phyloP scores from a whole-genome alignment of 2,329 filamentous ascomycete species.

The Colletotrichum sojae region DNA sequence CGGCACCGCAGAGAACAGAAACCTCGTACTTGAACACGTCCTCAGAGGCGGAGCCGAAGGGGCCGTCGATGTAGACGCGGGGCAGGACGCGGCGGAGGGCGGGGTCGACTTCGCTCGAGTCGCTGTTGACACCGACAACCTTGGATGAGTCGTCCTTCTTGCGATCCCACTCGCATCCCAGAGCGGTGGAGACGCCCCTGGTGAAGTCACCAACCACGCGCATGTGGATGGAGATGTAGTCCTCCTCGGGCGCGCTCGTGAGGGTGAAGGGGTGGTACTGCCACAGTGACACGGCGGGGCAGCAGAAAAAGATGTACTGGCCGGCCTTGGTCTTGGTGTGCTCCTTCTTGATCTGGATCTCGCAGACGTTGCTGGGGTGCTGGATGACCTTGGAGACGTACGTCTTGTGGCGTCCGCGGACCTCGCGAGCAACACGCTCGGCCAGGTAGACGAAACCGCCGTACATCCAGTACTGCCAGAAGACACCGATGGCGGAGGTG shows the following conservation, averaged over 20 bases:
- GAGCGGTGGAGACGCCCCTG: slow-evolving; percentile 74
- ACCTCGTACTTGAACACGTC: slow-evolving; percentile 93
- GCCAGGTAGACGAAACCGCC: slow-evolving; percentile 84
- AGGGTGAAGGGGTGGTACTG: slow-evolving; percentile 92
- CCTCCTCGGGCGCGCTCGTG: slow-evolving; percentile 89
- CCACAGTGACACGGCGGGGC: slow-evolving; percentile 87
- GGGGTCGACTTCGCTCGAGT: slow-evolving; percentile 74
- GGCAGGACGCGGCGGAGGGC: slow-evolving; percentile 81
- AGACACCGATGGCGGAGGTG: slow-evolving; percentile 78
- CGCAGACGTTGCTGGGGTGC: slow-evolving; percentile 89
- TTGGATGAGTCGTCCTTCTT: slow-evolving; percentile 72
- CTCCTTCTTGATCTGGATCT: slow-evolving; percentile 94
- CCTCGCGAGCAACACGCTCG: slow-evolving; percentile 84
- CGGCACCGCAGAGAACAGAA: slow-evolving; percentile 83
- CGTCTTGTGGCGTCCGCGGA: slow-evolving; percentile 85
- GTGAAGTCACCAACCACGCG: slow-evolving; percentile 89
- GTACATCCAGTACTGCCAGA: slow-evolving; percentile 93
- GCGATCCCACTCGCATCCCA: slow-evolving; percentile 82
- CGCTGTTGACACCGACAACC: slow-evolving; percentile 77
- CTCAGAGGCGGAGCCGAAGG: slow-evolving; percentile 88
- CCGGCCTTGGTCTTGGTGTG: slow-evolving; percentile 85
- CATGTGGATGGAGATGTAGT: slow-evolving; percentile 90
- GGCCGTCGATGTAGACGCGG: slow-evolving; percentile 86
- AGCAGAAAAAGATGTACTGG: slow-evolving; percentile 92
- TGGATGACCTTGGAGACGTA: slow-evolving; percentile 92